Percentiles rank a stretch among this genome's conserved stretches.
Evolutionary conservation across 768 basidiomycete species (phyloP).

Genomic region (Hydnum rufescens): DNA sequence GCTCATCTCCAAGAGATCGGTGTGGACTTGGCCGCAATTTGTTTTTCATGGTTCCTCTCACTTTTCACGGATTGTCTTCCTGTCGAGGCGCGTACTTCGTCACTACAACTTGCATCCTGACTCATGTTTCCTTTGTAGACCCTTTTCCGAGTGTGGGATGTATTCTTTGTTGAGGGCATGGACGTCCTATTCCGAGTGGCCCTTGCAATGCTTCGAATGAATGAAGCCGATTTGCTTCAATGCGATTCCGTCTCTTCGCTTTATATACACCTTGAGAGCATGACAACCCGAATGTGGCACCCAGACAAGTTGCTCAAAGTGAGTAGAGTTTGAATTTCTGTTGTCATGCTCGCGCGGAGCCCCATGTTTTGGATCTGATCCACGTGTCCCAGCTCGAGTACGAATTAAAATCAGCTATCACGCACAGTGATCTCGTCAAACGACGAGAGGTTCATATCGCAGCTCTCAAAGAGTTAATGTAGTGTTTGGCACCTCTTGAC

Average conservation of each 20-base stretch:
- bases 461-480: constrained; percentile 9
- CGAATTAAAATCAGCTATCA: constrained; percentile 33
- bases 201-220: constrained; percentile 62
- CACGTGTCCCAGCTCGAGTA: constrained; percentile 26
- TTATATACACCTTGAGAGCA: constrained; percentile 71
- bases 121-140: constrained; percentile 30
- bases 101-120: neutral
- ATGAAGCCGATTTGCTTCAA: constrained; percentile 63
- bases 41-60: constrained; percentile 96
- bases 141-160: constrained; percentile 88
- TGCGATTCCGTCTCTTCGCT: constrained; percentile 77
- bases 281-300: constrained; percentile 88
- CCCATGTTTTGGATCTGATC: neutral
- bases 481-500: neutral
- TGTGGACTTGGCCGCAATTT: constrained; percentile 82
- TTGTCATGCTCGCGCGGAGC: neutral
- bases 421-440: constrained; percentile 35
- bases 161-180: constrained; percentile 82
- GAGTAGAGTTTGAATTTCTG: too few relatives aligned
- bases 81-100: constrained; percentile 46
- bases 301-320: constrained; percentile 83
- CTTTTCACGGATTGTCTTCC: constrained; percentile 92
- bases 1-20: constrained; percentile 58
- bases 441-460: constrained; percentile 34
- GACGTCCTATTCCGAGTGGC: constrained; percentile 86